These are phyloP conservation scores for Stagonosporopsis tanaceti DNA, from an alignment of 2,329 filamentous ascomycete genomes.

Conservation along the genomic window DNA sequence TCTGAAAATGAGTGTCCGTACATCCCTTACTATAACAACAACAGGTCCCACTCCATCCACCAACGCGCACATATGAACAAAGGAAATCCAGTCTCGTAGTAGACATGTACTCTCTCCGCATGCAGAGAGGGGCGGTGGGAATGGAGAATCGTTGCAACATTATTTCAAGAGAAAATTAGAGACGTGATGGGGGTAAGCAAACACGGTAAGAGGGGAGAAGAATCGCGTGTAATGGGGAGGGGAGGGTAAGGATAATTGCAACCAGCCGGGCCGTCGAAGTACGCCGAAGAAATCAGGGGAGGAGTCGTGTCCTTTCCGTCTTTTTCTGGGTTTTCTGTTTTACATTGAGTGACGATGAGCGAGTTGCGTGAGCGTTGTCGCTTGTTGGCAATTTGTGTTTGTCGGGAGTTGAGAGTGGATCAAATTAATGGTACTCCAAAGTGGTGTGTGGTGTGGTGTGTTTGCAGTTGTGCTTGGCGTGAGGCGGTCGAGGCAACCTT, in stretches of 20 bases:
- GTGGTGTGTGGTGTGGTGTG: slow-evolving; percentile 24
- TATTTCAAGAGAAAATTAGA: slow-evolving; percentile 19
- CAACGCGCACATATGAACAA: slow-evolving; percentile 33
- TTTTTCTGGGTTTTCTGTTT: slow-evolving; percentile 44
- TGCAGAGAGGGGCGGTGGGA: slow-evolving; percentile 30
- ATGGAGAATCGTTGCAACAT: slow-evolving; percentile 24
- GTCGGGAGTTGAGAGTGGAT: slow-evolving; percentile 25
- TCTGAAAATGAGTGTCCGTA: slow-evolving; percentile 31
- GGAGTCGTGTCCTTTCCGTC: slow-evolving; percentile 41
- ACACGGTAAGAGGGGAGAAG: slow-evolving; percentile 30
- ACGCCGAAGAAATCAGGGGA: slow-evolving; percentile 39
- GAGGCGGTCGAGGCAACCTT: slow-evolving; percentile 24
- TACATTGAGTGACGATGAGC: slow-evolving; percentile 33
- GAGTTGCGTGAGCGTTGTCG: slow-evolving; percentile 30
- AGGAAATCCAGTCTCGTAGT: slow-evolving; percentile 46
- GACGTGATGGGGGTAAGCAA: slow-evolving; percentile 40
- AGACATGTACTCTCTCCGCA: slow-evolving; percentile 45
- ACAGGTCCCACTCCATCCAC: slow-evolving; percentile 25
- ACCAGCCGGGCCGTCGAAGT: slow-evolving; percentile 32
- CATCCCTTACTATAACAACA: slow-evolving; percentile 24
- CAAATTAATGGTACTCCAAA: slow-evolving; percentile 26
- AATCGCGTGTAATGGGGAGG: slow-evolving; percentile 18
- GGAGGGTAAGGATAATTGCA: slow-evolving; percentile 31
- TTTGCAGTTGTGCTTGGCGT: slow-evolving; percentile 26
- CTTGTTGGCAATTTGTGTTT: slow-evolving; percentile 28